Conservation (phyloP, 169 alveolate genomes). For the Babesia bovis region DNA sequence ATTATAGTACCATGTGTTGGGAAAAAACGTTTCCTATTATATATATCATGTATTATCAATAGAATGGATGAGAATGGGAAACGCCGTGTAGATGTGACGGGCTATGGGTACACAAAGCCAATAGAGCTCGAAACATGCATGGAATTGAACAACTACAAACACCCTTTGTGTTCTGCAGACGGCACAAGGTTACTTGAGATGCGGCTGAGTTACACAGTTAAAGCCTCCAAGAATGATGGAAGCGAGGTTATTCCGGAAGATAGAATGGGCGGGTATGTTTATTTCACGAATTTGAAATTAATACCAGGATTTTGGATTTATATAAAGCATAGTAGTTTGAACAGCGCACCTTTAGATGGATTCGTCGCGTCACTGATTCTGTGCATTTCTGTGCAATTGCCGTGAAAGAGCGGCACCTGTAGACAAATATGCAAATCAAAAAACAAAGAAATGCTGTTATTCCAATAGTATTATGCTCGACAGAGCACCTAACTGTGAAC, state of each 20-base stretch:
- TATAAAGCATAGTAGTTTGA: background rate
- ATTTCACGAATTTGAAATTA: background rate
- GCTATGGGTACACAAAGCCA: slow-evolving; percentile 47
- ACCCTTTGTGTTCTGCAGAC: slow-evolving; percentile 26
- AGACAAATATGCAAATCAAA: background rate
- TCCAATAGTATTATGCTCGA: background rate
- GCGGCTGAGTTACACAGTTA: slow-evolving; percentile 29
- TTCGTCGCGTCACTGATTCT: slow-evolving; percentile 4
- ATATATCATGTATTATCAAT: slow-evolving; percentile 33
- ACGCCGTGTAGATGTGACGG: slow-evolving; percentile 27
- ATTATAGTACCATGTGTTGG: slow-evolving; percentile 55
- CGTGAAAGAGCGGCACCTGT: slow-evolving; percentile 16
- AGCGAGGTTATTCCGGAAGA: slow-evolving; percentile 47
- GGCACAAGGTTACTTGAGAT: slow-evolving; percentile 13
- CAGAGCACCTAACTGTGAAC: background rate
- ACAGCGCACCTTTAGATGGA: background rate
- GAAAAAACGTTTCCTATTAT: slow-evolving; percentile 32
- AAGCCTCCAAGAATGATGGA: slow-evolving; percentile 8
- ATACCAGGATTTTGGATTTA: background rate
- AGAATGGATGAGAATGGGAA: slow-evolving; percentile 19
- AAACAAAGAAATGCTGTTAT: background rate
- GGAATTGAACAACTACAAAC: slow-evolving; percentile 2
- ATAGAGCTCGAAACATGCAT: slow-evolving; percentile 26
- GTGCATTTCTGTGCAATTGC: slow-evolving; percentile 34
- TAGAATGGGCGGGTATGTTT: slow-evolving; percentile 39